Evolutionary conservation across 805 yeast genomes (phyloP), one percentile per base, ranked within the genome.

Genomic region (Cyberlindnera mississippiensis): DNA sequence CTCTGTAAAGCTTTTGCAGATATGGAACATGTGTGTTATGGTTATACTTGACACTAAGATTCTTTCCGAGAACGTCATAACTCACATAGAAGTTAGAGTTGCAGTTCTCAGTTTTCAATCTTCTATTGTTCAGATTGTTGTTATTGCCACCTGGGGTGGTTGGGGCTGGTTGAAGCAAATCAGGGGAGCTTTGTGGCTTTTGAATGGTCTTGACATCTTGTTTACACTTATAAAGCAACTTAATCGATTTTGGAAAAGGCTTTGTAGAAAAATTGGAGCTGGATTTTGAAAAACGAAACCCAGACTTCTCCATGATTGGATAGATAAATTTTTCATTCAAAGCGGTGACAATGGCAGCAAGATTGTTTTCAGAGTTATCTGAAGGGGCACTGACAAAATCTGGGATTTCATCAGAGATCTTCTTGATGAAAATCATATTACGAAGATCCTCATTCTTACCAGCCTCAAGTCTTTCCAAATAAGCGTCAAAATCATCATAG

Each of bases 191-290:
- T 20, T 34, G 44, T 6, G 32, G 32, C 40, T 49, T 53, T 20
- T 55, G 57, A 9, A 46, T 38, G 16, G 60, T 49, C 38, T 50
- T 56, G 13, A 51, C 31, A 37, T 56, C 59, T 42, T 56, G 59
- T 37, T 51, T 56, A 28, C 58, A 55, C 40, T 46, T 52, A 45
- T 41, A 55, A 12, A 56, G 37, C 16, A 55, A 28, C 31, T 56
- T 56, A 42, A 56, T 52, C 9, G 57, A 42, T 29, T 56, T 55
- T 16, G 56, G 56, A 32, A 40, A 45, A 1, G 57, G 53, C 28
- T 49, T 55, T 3, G 45, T 40, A 10, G 56, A 44, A 11, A 50
- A 37, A 29, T 55, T 55, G 10, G 50, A 48, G 22, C 52, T 40
- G 12, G 53, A 40, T 37, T 51, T 55, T 12, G 50, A 49, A 35